phyloP scores from a whole-genome alignment of 208 protist genomes.

The Endotrypanum monterogeii region DNA sequence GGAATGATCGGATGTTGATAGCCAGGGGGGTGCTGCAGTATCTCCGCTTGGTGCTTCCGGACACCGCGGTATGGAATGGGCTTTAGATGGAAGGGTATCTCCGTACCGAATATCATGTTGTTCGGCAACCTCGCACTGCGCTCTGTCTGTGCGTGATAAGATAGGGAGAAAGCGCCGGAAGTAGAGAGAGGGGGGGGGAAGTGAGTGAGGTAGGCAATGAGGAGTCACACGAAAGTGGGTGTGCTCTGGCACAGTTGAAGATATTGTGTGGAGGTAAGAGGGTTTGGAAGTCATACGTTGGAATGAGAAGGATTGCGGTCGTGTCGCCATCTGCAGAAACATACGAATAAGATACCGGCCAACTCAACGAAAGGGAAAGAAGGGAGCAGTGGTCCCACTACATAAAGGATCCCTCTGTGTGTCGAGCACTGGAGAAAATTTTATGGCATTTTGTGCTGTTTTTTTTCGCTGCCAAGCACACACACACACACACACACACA shows the following conservation, averaged over 20 bases:
- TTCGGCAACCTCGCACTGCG: background rate
- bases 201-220: background rate
- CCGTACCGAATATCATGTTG: conserved; percentile 61
- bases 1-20: conserved; percentile 56
- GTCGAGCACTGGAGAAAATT: no score
- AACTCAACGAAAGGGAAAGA: no score
- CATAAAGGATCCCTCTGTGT: no score
- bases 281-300: no score
- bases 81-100: conserved; percentile 62
- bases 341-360: no score
- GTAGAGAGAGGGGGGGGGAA: background rate
- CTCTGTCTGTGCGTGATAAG: conserved; percentile 5
- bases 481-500: no score
- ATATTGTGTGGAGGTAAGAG: background rate
- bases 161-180: no score
- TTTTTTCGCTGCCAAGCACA: no score
- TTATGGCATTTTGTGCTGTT: no score
- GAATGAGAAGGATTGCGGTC: no score
- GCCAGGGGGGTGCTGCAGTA: conserved; percentile 64
- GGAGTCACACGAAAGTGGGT: background rate
- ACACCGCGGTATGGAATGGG: conserved; percentile 62
- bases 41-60: conserved; percentile 59
- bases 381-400: no score
- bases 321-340: no score
- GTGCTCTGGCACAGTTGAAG: background rate